Percentiles rank a stretch among this genome's conserved stretches.
phyloP scores from a whole-genome alignment of 345 rosid species.

The Lepidium aucheri region DNA sequence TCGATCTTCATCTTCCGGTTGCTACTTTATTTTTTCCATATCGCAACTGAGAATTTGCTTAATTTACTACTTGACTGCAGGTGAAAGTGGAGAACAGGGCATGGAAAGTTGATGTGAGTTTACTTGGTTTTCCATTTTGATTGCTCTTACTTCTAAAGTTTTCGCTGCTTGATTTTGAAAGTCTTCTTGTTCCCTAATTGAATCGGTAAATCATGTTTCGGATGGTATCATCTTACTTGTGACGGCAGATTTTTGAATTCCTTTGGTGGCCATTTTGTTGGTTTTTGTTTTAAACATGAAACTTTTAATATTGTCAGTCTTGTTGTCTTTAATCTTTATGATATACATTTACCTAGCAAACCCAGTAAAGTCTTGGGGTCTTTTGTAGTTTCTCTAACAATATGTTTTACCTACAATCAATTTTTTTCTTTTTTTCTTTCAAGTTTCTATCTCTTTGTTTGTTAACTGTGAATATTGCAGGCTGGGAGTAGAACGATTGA shows the following conservation, averaged over 20 bases:
- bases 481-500: slow-evolving; percentile 87
- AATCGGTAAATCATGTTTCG: not conserved
- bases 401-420: not conserved
- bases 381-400: not conserved
- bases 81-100: slow-evolving; percentile 88
- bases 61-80: slow-evolving; percentile 40
- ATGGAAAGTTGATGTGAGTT: slow-evolving; percentile 88
- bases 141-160: not conserved
- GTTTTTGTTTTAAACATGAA: not conserved
- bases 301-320: not conserved
- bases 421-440: not conserved
- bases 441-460: not conserved
- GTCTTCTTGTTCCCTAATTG: not conserved
- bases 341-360: not conserved
- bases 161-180: not conserved
- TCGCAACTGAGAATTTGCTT: not conserved
- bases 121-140: not conserved
- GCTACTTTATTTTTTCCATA: not conserved
- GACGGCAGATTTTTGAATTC: not conserved
- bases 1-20: not conserved
- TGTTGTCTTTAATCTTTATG: not conserved
- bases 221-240: not conserved
- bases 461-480: slow-evolving; percentile 31
- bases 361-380: not conserved
- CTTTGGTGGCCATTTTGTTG: not conserved